Conservation (phyloP, 352 stramenopile genomes). For the Globisporangium echinulatum region DNA sequence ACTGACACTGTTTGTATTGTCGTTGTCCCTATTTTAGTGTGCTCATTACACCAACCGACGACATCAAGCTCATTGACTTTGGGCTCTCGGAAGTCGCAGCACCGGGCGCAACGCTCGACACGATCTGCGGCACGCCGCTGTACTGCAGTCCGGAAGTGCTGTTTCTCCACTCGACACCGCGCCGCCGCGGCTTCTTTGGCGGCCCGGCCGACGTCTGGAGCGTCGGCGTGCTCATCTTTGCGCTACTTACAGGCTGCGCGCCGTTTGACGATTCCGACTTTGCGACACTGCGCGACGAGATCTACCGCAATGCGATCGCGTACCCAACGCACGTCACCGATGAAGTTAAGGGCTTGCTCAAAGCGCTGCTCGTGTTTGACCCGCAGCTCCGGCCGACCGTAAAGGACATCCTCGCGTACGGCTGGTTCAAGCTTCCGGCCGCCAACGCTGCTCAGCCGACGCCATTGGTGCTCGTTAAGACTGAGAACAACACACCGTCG, state of each 20-base stretch:
- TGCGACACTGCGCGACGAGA: conserved; percentile 46
- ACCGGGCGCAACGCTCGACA: conserved; percentile 43
- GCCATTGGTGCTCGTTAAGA: no score
- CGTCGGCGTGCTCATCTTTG: conserved; percentile 73
- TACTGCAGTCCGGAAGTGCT: conserved; percentile 81
- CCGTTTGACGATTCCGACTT: conserved; percentile 80
- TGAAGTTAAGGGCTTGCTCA: conserved; percentile 58
- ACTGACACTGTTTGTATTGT: neutral
- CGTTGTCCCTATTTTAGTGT: conserved; percentile 40
- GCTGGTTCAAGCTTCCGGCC: conserved; percentile 36
- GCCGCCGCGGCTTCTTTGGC: conserved; percentile 41
- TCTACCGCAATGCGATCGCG: conserved; percentile 61
- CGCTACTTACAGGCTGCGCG: conserved; percentile 71
- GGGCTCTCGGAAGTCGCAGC: conserved; percentile 87
- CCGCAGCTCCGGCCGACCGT: conserved; percentile 49
- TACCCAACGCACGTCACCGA: conserved; percentile 61
- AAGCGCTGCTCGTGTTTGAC: conserved; percentile 59
- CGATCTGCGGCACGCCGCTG: conserved; percentile 33
- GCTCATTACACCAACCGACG: conserved; percentile 35
- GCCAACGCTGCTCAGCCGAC: neutral
- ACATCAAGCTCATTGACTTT: conserved; percentile 96
- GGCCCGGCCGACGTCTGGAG: conserved; percentile 76
- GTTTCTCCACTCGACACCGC: conserved; percentile 41
- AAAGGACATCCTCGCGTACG: conserved; percentile 50
- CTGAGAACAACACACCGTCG: neutral